Evolutionary conservation across 129 eudicot genomes (phyloP).

Genomic region (Chrysanthemum lavandulifolium): DNA sequence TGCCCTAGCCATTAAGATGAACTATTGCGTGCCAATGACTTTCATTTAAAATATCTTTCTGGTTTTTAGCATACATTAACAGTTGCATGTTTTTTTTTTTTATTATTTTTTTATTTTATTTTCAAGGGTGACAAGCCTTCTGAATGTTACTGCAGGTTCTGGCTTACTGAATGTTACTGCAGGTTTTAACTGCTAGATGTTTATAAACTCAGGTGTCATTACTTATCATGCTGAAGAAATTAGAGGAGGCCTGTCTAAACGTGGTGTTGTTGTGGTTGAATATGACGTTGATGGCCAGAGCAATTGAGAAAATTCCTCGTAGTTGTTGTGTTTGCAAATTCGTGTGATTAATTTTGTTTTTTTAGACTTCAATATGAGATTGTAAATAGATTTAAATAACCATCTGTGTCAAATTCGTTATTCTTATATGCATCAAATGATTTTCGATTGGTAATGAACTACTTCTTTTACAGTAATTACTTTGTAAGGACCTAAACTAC

Average conservation of each 20-base stretch:
- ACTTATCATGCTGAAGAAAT: neutral
- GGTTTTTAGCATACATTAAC: no score
- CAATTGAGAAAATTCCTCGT: slow-evolving; percentile 8
- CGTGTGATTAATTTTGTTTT: slow-evolving; percentile 21
- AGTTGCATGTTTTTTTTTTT: no score
- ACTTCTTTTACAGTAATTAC: slow-evolving; percentile 3
- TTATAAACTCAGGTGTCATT: slow-evolving; percentile 21
- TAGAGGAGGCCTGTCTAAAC: neutral
- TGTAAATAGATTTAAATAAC: slow-evolving; percentile 25
- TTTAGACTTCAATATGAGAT: slow-evolving; percentile 20
- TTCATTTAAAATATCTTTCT: no score
- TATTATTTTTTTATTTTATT: neutral
- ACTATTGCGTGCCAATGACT: no score
- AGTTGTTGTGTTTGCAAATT: slow-evolving; percentile 21
- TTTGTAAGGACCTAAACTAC: neutral
- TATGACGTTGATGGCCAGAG: slow-evolving; percentile 3
- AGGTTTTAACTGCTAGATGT: slow-evolving; percentile 18
- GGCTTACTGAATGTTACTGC: neutral
- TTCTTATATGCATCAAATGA: slow-evolving; percentile 22
- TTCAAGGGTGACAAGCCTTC: slow-evolving; percentile 4
- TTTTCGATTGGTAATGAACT: slow-evolving; percentile 8
- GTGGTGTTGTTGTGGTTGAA: slow-evolving; percentile 13
- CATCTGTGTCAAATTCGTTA: slow-evolving; percentile 32
- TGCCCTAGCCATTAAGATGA: no score
- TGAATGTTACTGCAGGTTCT: slow-evolving; percentile 2